Base-by-base conservation (phyloP, 1,139 yeast genomes). In the Lodderomyces oxycetoniae region DNA sequence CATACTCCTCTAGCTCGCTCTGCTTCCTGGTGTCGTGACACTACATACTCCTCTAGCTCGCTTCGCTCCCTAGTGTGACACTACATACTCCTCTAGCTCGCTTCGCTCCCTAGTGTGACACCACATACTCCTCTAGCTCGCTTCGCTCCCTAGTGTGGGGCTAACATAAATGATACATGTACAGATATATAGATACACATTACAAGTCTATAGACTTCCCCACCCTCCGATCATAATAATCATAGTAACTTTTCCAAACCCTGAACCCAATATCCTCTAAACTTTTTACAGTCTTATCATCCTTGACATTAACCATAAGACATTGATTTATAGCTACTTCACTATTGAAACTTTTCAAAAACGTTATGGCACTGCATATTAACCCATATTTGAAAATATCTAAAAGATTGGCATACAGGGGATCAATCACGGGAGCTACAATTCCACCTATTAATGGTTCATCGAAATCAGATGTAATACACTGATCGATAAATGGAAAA, bases 291-390 rank as follows among this genome's bases (percentile, higher is more conserved):
- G 61, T 45, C 37, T 60, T 62, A 26, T 61, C 70, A 26, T 63
- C 70, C 10, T 31, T 26, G 20, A 52, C 50, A 8, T 71, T 73
- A 11, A 59, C 41, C 54, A 68, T 63, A 17, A 65, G 43, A 44
- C 72, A 66, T 35, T 55, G 55, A 30, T 57, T 51, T 50, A 67
- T 55, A 9, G 12, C 10, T 4, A 21, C 32, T 14, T 30, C 32
- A 8, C 23, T 21, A 21, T 3, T 22, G 8, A 55, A 58, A 10
- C 67, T 52, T 38, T 73, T 74, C 39, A 75, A 60, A 43, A 67
- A 71, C 4, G 79, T 70, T 24, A 77, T 71, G 3, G 76, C 81
- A 39, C 81, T 71, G 43, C 81, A 74, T 5, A 77, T 69, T 36
- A 77, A 61, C 2, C 83, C 84, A 42, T 71, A 62, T 37, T 69